Conservation (phyloP, 768 basidiomycete species). For the Russula olivacea region DNA sequence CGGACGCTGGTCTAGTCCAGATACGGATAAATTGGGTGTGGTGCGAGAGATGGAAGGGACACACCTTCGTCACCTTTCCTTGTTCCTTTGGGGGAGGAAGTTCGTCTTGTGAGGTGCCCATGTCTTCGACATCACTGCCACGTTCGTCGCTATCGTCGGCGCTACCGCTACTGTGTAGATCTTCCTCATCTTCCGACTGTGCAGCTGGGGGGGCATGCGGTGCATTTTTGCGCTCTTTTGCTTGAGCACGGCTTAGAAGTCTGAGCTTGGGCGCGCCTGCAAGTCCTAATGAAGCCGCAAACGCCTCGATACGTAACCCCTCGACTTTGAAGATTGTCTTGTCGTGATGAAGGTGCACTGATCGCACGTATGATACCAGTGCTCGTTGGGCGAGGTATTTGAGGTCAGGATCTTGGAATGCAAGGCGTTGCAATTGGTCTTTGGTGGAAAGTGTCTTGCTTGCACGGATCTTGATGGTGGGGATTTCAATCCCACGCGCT, state of each 20-base stretch:
- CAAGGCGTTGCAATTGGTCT: slow-evolving; percentile 85
- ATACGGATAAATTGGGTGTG: not conserved
- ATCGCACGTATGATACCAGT: slow-evolving; percentile 92
- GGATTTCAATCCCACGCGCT: slow-evolving; percentile 63
- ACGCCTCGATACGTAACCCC: slow-evolving; percentile 75
- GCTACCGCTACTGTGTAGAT: slow-evolving; percentile 12
- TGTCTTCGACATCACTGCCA: not conserved
- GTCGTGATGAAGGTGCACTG: slow-evolving; percentile 88
- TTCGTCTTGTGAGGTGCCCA: not conserved
- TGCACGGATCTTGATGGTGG: slow-evolving; percentile 80
- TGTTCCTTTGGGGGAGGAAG: not conserved
- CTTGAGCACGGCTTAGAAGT: slow-evolving; percentile 61
- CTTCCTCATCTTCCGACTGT: slow-evolving; percentile 30
- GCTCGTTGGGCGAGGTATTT: slow-evolving; percentile 95
- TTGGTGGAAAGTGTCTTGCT: slow-evolving; percentile 83
- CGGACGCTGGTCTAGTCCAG: slow-evolving; percentile 41
- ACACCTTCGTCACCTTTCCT: slow-evolving; percentile 4
- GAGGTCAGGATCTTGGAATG: slow-evolving; percentile 93
- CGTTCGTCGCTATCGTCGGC: slow-evolving; percentile 3
- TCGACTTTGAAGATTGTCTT: slow-evolving; percentile 87
- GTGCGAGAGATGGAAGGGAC: not conserved
- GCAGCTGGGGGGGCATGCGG: slow-evolving; percentile 41
- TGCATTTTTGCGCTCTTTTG: slow-evolving; percentile 73
- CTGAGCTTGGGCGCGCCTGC: slow-evolving; percentile 96
- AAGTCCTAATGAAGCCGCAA: slow-evolving; percentile 84